phyloP scores from a whole-genome alignment of 176 grass and related monocot species.

The Avena atlantica region DNA sequence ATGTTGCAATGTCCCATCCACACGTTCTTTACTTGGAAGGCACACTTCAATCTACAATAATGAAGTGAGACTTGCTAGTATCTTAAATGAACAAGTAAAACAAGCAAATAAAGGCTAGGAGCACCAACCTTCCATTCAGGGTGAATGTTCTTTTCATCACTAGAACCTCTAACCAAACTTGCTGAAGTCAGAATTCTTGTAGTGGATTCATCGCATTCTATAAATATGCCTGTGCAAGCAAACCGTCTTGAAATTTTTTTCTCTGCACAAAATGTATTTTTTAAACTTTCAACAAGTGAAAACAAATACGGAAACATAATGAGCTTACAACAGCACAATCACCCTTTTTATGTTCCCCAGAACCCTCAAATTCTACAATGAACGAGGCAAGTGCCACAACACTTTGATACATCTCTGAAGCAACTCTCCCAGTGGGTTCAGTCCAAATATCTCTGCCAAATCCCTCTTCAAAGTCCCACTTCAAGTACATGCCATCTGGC shows the following conservation, averaged over 20 bases:
- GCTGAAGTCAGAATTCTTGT: constrained; percentile 6
- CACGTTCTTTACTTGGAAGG: background rate
- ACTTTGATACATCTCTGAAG: background rate
- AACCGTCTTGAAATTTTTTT: background rate
- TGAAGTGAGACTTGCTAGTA: background rate
- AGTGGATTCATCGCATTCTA: background rate
- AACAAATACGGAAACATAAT: background rate
- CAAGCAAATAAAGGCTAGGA: background rate
- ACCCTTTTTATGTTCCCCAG: background rate
- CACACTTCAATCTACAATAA: constrained; percentile 11
- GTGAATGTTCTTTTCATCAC: background rate
- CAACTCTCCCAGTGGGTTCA: background rate
- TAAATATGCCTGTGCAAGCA: background rate
- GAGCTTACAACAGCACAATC: background rate
- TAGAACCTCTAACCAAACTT: constrained; percentile 1
- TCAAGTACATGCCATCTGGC: constrained; percentile 1
- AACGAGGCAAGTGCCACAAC: constrained; percentile 19
- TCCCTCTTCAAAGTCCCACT: background rate
- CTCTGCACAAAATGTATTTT: background rate
- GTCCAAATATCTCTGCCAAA: background rate
- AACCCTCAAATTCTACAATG: background rate
- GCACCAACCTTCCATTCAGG: background rate
- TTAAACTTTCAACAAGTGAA: background rate
- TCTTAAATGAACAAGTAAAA: constrained; percentile 4
- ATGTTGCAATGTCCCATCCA: background rate